Evolutionary conservation across 108 stramenopile genomes (phyloP).

Genomic region (Pinguiococcus pyrenoidosus): DNA sequence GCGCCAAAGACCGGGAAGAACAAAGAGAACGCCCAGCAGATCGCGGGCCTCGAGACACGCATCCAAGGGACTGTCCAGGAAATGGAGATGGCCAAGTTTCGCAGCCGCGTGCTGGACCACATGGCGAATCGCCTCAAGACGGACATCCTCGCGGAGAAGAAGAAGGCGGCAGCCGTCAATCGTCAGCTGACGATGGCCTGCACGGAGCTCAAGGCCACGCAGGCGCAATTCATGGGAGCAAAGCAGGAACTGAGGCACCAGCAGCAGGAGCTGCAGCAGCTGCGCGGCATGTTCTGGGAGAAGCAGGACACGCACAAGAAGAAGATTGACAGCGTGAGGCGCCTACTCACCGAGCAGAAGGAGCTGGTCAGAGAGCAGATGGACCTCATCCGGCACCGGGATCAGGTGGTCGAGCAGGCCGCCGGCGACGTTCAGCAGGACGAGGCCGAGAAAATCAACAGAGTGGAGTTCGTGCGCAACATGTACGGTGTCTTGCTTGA

Average conservation of each 20-base stretch:
- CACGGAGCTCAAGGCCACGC: not conserved
- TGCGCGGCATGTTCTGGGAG: not conserved
- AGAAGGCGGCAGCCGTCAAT: not conserved
- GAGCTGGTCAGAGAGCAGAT: not conserved
- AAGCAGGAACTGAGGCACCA: not conserved
- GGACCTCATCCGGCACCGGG: slow-evolving; percentile 1
- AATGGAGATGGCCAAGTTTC: not conserved
- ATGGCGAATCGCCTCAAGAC: slow-evolving; percentile 1
- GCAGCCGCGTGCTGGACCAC: slow-evolving; percentile 1
- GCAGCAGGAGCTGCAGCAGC: slow-evolving; percentile 2
- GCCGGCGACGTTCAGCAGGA: slow-evolving; percentile 15
- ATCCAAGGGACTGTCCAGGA: not conserved
- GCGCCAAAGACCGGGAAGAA: not conserved
- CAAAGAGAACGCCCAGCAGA: not conserved
- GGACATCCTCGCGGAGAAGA: not conserved
- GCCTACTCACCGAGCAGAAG: not conserved
- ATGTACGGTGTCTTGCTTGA: slow-evolving; percentile 29
- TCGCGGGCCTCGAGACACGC: not conserved
- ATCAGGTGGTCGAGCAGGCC: not conserved
- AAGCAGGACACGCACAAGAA: not conserved
- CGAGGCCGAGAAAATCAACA: slow-evolving; percentile 30
- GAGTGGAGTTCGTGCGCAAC: slow-evolving; percentile 27
- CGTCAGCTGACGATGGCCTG: not conserved
- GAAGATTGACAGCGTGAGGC: not conserved
- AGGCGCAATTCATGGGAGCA: no score